phyloP scores from a whole-genome alignment of 192 early-diverging fungal genomes.

The Lobosporangium transversale region DNA sequence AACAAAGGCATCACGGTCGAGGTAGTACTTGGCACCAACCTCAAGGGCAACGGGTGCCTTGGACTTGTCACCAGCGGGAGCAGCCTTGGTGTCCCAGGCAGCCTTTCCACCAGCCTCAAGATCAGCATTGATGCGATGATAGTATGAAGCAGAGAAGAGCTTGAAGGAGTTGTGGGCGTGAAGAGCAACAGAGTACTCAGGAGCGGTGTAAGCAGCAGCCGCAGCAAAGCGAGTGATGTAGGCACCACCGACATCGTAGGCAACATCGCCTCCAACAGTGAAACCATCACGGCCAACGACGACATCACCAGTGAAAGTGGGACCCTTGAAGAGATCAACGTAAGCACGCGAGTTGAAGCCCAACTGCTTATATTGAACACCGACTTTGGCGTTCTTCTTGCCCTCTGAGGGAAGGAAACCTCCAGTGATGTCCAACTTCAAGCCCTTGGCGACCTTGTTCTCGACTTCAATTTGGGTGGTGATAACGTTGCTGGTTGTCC shows the following conservation, averaged over 20 bases:
- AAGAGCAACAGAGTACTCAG: conserved; percentile 89
- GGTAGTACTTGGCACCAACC: conserved; percentile 92
- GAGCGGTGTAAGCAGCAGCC: conserved; percentile 85
- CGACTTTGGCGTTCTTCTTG: conserved; percentile 82
- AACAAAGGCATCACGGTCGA: conserved; percentile 89
- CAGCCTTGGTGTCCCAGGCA: conserved; percentile 83
- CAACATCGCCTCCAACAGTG: conserved; percentile 91
- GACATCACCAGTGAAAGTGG: conserved; percentile 87
- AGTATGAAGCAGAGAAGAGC: conserved; percentile 93
- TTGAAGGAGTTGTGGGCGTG: conserved; percentile 92
- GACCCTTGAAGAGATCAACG: conserved; percentile 96
- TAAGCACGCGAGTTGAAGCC: conserved; percentile 88
- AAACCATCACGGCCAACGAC: conserved; percentile 92
- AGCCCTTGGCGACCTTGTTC: conserved; percentile 94
- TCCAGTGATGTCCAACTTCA: conserved; percentile 92
- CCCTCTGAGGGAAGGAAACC: conserved; percentile 87
- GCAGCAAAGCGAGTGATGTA: conserved; percentile 88
- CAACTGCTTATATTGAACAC: conserved; percentile 96
- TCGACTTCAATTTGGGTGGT: conserved; percentile 92
- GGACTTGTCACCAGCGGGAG: conserved; percentile 51
- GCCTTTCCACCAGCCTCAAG: conserved; percentile 97
- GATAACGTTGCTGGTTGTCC: conserved; percentile 95
- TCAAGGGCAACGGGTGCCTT: conserved; percentile 84
- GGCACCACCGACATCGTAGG: conserved; percentile 92
- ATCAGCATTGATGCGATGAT: conserved; percentile 91